Conservation (phyloP, 495 filamentous ascomycete genomes). For the Tuber calosporum region DNA sequence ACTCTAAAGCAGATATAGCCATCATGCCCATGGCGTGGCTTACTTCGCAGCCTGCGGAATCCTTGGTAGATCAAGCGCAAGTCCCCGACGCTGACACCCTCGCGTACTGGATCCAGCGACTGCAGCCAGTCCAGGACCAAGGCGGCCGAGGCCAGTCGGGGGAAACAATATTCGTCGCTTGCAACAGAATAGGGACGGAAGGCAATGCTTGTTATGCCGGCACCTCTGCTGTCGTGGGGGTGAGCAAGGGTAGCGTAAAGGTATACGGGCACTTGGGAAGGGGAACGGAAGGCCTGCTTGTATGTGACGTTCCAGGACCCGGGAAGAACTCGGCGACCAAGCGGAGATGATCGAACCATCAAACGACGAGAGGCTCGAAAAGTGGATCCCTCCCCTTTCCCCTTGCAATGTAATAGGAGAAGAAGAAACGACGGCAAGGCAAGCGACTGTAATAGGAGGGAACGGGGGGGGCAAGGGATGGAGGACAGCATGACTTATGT, state of each 20-base stretch:
- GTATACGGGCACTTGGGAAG: slow-evolving; percentile 65
- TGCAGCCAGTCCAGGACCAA: slow-evolving; percentile 61
- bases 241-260: slow-evolving; percentile 58
- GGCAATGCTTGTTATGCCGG: slow-evolving; percentile 68
- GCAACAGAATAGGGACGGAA: slow-evolving; percentile 72
- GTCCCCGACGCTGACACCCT: slow-evolving; percentile 71
- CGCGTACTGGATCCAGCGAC: slow-evolving; percentile 79
- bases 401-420: slow-evolving; percentile 18
- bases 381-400: slow-evolving; percentile 4
- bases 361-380: background rate
- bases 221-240: slow-evolving; percentile 71
- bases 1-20: slow-evolving; percentile 60
- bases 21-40: slow-evolving; percentile 88
- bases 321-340: slow-evolving; percentile 22
- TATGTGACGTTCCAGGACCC: slow-evolving; percentile 43
- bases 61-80: slow-evolving; percentile 37
- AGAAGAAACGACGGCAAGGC: background rate
- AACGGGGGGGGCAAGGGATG: slow-evolving; percentile 5
- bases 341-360: slow-evolving; percentile 10
- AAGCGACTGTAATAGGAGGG: slow-evolving; percentile 13
- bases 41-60: slow-evolving; percentile 51
- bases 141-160: slow-evolving; percentile 43
- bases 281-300: slow-evolving; percentile 56
- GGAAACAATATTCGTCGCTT: slow-evolving; percentile 71
- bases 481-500: slow-evolving; percentile 28